Conservation (phyloP, 805 yeast species). For the Phaffomyces antillensis region DNA sequence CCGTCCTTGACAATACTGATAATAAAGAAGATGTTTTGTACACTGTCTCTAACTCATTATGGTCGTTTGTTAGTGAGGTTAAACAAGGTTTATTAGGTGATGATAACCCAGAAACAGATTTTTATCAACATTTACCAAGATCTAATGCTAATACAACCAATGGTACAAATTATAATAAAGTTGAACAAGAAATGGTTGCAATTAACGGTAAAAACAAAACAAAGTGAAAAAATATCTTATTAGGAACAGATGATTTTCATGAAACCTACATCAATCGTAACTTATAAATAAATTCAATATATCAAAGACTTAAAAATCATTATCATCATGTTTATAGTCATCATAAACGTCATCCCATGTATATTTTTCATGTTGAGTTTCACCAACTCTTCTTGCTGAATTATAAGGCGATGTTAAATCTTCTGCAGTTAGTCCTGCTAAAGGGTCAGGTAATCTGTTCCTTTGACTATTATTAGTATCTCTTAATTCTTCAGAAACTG, state of each 20-base stretch:
- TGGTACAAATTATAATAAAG: neutral
- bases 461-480: neutral
- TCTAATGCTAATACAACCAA: neutral
- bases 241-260: too few species aligned
- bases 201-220: constrained; percentile 5
- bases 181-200: constrained; percentile 20
- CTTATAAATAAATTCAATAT: neutral
- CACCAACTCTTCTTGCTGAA: constrained; percentile 16
- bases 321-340: constrained; percentile 22
- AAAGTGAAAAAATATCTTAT: neutral
- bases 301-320: constrained; percentile 11
- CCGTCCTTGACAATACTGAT: neutral
- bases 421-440: constrained; percentile 16
- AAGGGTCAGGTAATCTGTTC: constrained; percentile 21
- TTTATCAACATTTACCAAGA: neutral
- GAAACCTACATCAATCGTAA: too few species aligned
- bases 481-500: constrained; percentile 4
- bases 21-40: constrained; percentile 26
- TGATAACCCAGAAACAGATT: constrained; percentile 11
- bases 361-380: constrained; percentile 14
- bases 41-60: constrained; percentile 33
- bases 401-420: constrained; percentile 19
- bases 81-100: constrained; percentile 34
- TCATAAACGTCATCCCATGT: constrained; percentile 26
- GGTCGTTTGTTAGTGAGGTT: constrained; percentile 47